phyloP scores from a whole-genome alignment of 148 eudicot species.

The Chenopodium quinoa region DNA sequence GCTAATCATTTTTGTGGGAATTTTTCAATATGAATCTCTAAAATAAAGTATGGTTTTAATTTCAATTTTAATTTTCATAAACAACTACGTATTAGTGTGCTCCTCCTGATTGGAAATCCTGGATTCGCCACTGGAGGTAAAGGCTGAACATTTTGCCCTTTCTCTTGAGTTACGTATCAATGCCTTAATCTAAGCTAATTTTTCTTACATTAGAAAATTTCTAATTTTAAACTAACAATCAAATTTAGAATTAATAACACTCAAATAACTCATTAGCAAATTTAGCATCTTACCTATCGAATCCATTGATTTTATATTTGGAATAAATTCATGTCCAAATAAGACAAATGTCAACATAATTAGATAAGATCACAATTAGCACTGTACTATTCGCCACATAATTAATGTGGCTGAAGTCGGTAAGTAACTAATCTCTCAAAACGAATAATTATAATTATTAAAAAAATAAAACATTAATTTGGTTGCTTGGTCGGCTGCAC shows the following conservation, averaged over 20 bases:
- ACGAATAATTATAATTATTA: not conserved
- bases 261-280: too few species aligned
- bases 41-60: too few species aligned
- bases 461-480: not conserved
- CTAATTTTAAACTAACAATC: not conserved
- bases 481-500: slow-evolving; percentile 3
- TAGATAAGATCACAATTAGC: not conserved
- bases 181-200: too few species aligned
- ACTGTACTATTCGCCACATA: slow-evolving; percentile 11
- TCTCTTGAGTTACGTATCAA: too few species aligned
- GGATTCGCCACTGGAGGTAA: too few species aligned
- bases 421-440: slow-evolving; percentile 4
- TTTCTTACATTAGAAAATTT: not conserved
- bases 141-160: too few species aligned
- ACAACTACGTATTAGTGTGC: too few species aligned
- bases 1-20: too few species aligned
- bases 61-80: too few species aligned
- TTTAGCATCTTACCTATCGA: not conserved
- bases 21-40: too few species aligned
- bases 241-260: not conserved
- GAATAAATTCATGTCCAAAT: not conserved
- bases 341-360: not conserved
- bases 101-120: too few species aligned
- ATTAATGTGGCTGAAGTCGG: not conserved
- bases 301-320: not conserved